Evolutionary conservation across 1,284 basidiomycete species (phyloP).

Genomic region (Athelia sp.): DNA sequence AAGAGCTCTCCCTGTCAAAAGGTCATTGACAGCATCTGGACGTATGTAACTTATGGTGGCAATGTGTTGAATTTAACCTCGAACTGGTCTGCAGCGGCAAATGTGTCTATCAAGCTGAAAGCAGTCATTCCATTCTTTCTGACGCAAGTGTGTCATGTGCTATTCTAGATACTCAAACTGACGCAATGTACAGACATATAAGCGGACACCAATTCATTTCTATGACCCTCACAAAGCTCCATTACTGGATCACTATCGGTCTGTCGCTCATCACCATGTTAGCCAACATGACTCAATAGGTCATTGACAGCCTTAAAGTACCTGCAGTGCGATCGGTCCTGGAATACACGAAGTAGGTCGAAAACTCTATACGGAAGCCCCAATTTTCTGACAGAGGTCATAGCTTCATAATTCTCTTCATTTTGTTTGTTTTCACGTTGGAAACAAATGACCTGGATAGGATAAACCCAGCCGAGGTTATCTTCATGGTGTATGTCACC

Average conservation of each 20-base stretch:
- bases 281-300: too few relatives aligned
- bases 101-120: conserved; percentile 87
- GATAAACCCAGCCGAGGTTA: conserved; percentile 61
- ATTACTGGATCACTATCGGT: conserved; percentile 90
- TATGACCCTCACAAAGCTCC: conserved; percentile 94
- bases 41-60: conserved; percentile 33
- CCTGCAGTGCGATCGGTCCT: conserved; percentile 86
- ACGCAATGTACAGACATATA: conserved; percentile 68
- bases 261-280: conserved; percentile 12
- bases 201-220: conserved; percentile 86
- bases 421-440: conserved; percentile 79
- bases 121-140: conserved; percentile 80
- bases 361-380: conserved; percentile 3
- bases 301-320: conserved; percentile 71
- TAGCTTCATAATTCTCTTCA: conserved; percentile 82
- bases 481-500: conserved; percentile 60
- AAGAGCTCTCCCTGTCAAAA: conserved; percentile 83
- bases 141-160: conserved; percentile 49
- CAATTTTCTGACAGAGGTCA: conserved; percentile 2
- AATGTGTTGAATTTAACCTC: conserved; percentile 3
- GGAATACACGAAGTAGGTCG: conserved; percentile 74
- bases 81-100: conserved; percentile 50
- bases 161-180: background rate
- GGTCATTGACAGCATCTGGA: conserved; percentile 80
- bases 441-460: conserved; percentile 61